Conservation (phyloP, 2,329 filamentous ascomycete species). For the Rhinocladiella similis region DNA sequence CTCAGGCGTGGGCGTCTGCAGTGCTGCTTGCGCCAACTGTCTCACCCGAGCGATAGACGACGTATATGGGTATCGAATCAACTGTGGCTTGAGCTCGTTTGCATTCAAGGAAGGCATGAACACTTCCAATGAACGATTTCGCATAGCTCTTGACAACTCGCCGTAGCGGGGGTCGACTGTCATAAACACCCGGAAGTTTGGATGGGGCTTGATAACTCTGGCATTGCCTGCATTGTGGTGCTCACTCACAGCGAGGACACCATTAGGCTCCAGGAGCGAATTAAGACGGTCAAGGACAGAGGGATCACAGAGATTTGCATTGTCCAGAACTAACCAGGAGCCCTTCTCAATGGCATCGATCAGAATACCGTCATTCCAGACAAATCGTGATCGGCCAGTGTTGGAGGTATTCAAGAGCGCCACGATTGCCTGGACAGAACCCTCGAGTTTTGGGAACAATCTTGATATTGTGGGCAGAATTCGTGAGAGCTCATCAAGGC, state of each 20-base stretch:
- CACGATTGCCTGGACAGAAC: background rate
- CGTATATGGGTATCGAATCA: slow-evolving; percentile 20
- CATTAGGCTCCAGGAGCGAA: slow-evolving; percentile 87
- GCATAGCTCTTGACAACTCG: slow-evolving; percentile 92
- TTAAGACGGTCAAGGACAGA: slow-evolving; percentile 94
- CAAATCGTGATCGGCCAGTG: slow-evolving; percentile 54
- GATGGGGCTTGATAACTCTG: slow-evolving; percentile 76
- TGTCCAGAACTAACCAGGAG: slow-evolving; percentile 92
- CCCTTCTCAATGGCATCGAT: slow-evolving; percentile 83
- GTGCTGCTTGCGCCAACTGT: slow-evolving; percentile 6
- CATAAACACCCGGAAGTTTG: slow-evolving; percentile 86
- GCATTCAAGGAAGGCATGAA: slow-evolving; percentile 60
- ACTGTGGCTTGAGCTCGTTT: slow-evolving; percentile 11
- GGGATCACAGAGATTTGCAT: slow-evolving; percentile 93
- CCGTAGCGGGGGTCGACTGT: slow-evolving; percentile 91
- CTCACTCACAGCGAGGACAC: slow-evolving; percentile 87
- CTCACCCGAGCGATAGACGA: slow-evolving; percentile 21
- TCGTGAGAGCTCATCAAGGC: background rate
- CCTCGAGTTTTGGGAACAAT: slow-evolving; percentile 4
- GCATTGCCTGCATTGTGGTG: slow-evolving; percentile 80
- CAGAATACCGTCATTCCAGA: slow-evolving; percentile 93
- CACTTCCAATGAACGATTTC: slow-evolving; percentile 90
- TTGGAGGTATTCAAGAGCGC: background rate
- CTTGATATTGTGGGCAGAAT: background rate
- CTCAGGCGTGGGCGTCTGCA: background rate